Evolutionary conservation across 768 basidiomycete genomes (phyloP), one percentile per base, ranked within the genome.

Genomic region (Russula olivacea): DNA sequence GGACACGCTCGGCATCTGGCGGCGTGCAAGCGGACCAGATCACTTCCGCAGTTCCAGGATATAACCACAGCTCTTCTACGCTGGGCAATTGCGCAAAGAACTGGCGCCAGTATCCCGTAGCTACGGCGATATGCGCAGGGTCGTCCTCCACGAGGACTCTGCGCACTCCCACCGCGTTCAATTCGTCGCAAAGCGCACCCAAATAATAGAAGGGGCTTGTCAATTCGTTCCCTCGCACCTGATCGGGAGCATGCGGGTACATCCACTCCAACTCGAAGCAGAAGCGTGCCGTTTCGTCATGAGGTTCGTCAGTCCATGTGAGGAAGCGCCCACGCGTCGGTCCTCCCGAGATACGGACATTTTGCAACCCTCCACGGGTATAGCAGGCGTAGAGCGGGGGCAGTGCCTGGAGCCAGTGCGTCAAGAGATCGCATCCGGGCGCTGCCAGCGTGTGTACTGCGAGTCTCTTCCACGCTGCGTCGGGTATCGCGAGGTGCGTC

Each of bases 251-350:
- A 51, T 56, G 6, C 30, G n/a, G n/a, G n/a, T n/a, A n/a, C n/a
- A n/a, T 32, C 61, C 61, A 63, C n/a, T 52, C 50, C 45, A 58
- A 30, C 61, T 63, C 61, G 57, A 63, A 63, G 45, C 56, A 63
- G 61, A 63, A 63, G 7, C 57, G 57, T 10, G 61, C 61, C 41
- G 38, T n/a, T 5, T 58, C 57, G 43, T 52, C 34, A 9, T 54
- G 38, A 25, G 2, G 32, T 6, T 40, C 43, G 21, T 58, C 57
- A 10, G 61, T 63, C 61, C 61, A 63, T 10, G 51, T 55, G 1
- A 38, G 41, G 61, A 63, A 63, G 14, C 61, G 57, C n/a, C 61
- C 57, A 17, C 45, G 43, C 36, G 51, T 63, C 15, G 61, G 61
- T 1, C 61, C 61, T 15, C 61, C 61, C 21, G 50, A 58, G 4